These are phyloP conservation scores for Ciborinia camelliae DNA, from an alignment of 2,329 filamentous ascomycete species.

Conservation along the genomic window DNA sequence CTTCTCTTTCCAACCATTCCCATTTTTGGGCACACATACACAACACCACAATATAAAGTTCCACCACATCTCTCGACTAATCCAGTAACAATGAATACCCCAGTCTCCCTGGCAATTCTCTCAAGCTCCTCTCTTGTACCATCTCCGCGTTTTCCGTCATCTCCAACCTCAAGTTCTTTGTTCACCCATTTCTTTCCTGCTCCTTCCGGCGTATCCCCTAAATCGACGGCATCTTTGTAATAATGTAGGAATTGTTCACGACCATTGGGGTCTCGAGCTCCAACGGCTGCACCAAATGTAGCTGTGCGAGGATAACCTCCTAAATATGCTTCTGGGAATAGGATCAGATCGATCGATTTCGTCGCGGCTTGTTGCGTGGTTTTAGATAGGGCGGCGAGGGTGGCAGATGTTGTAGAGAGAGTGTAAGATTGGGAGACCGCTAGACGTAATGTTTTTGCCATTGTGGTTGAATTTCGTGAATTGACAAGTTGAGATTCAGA, in stretches of 20 bases:
- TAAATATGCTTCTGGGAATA: slow-evolving; percentile 89
- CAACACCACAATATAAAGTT: slow-evolving; percentile 75
- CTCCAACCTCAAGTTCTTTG: slow-evolving; percentile 53
- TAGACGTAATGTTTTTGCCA: slow-evolving; percentile 32
- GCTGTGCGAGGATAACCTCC: slow-evolving; percentile 87
- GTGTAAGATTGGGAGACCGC: slow-evolving; percentile 51
- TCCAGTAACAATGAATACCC: slow-evolving; percentile 78
- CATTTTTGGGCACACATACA: slow-evolving; percentile 74
- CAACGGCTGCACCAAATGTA: slow-evolving; percentile 71
- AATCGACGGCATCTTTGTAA: slow-evolving; percentile 73
- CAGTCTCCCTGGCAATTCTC: slow-evolving; percentile 68
- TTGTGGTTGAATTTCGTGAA: slow-evolving; percentile 9
- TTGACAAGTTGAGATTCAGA: not conserved
- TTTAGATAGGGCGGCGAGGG: slow-evolving; percentile 61
- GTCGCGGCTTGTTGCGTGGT: slow-evolving; percentile 62
- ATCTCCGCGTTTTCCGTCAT: slow-evolving; percentile 55
- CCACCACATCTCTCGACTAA: slow-evolving; percentile 77
- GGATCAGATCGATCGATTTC: slow-evolving; percentile 60
- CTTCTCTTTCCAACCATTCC: slow-evolving; percentile 80
- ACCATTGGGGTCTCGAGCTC: slow-evolving; percentile 63
- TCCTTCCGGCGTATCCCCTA: slow-evolving; percentile 73
- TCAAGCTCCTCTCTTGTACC: slow-evolving; percentile 81
- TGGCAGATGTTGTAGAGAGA: slow-evolving; percentile 48
- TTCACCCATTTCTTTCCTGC: slow-evolving; percentile 71
- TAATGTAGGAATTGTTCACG: slow-evolving; percentile 81